Evolutionary conservation across 2,329 filamentous ascomycete species (phyloP), one percentile per base, ranked within the genome.

Genomic region (Botryosphaeria dothidea): DNA sequence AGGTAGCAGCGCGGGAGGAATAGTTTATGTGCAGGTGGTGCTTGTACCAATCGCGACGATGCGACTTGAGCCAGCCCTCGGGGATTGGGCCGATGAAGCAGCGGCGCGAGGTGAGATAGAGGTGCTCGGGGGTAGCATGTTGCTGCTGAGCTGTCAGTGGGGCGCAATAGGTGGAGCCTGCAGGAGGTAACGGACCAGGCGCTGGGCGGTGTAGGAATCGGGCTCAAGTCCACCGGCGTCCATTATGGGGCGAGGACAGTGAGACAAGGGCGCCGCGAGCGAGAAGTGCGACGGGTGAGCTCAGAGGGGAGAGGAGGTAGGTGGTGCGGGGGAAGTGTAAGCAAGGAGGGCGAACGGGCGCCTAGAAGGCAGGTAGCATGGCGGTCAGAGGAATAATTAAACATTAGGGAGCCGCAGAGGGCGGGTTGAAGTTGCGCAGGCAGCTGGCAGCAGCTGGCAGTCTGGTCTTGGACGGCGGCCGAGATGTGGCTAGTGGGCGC

Each of bases 1-100:
- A 88, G n/a, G 82, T 84, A 13, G 82, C 79, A 5, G 78, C 68
- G 65, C 75, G 78, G 36, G 74, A 78, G 64, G 78, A 79, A 70
- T 80, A 77, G 70, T 78, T 76, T 75, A 80, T 77, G 69, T 76
- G 73, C 23, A 82, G 72, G 68, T 83, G 80, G 70, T 80, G 77
- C 69, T 79, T 84, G 75, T 88, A 89, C 87, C 87, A 89, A 65
- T 85, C 82, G 70, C 86, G 87, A 61, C 86, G 81, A 73, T 89
- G 85, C 66, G 83, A 85, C 69, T 85, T 85, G 62, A 89, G 80
- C 87, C 87, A 90, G 65, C 85, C 86, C 69, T 86, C 84, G 49
- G 87, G 87, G 38, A 89, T 86, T 38, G 87, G 87, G 0, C 87
- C 87, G 66, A 90, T 87, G 75, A 90, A 90, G 75, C 84, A 85